These are phyloP conservation scores for Gymnopus androsaceus DNA, from an alignment of 1,284 basidiomycete species.

Conservation along the genomic window DNA sequence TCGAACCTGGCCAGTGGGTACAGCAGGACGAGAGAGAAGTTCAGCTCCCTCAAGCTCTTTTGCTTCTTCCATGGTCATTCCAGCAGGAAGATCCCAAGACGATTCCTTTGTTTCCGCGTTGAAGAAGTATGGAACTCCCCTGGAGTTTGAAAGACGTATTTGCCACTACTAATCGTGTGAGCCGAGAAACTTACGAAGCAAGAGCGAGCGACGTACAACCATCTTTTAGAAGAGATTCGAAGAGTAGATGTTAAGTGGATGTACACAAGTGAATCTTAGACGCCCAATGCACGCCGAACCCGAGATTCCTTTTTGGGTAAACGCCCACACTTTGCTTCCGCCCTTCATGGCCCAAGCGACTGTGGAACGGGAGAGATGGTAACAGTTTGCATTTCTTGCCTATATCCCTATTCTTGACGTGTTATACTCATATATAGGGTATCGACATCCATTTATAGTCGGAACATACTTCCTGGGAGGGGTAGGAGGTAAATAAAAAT, in stretches of 20 bases:
- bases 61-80: slow-evolving; percentile 65
- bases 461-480: slow-evolving; percentile 42
- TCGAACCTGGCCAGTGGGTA: slow-evolving; percentile 64
- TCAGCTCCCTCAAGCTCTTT: slow-evolving; percentile 70
- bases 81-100: slow-evolving; percentile 81
- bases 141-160: slow-evolving; percentile 82
- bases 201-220: neutral
- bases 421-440: no score
- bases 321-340: neutral
- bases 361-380: neutral
- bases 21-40: slow-evolving; percentile 42
- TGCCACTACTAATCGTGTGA: slow-evolving; percentile 57
- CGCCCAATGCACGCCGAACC: no score
- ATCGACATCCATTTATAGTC: slow-evolving; percentile 51
- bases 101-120: slow-evolving; percentile 74
- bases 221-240: neutral
- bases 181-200: neutral
- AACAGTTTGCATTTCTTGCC: no score
- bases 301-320: no score
- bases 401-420: no score
- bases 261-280: no score
- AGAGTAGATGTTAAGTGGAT: no score
- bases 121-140: slow-evolving; percentile 88
- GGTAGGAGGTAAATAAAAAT: slow-evolving; percentile 37
- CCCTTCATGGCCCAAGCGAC: neutral